Evolutionary conservation across 768 basidiomycete species (phyloP), one percentile per base, ranked within the genome.

Genomic region (Tulasnella sp.): DNA sequence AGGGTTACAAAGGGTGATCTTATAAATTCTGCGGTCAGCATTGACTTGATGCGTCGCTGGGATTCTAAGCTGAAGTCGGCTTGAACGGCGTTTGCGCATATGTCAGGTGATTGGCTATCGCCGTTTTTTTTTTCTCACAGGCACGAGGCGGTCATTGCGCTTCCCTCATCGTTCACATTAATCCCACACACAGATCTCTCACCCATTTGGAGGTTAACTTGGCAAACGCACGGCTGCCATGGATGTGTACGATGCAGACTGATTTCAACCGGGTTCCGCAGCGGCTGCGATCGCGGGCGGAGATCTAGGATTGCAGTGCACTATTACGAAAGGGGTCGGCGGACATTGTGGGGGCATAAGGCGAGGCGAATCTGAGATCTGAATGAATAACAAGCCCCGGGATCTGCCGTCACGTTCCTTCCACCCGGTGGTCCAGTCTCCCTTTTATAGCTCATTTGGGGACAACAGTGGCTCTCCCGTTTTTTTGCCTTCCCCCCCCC

Each of bases 21-120:
- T 62, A 62, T 62, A 27, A 62, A 31, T n/a, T 27, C 58, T n/a
- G n/a, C 58, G 10, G 48, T 48, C 16, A 48, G 16, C 52, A 8
- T 52, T 68, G 31, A 8, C 34, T 31, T n/a, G 36, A 68, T 18
- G 31, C 6, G 31, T 68, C 18, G 31, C 10, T 68, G 9, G 31
- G 62, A 68, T 68, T 27, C 62, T 68, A 14, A 68, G 31, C 62
- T 68, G 62, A 68, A 68, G 62, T 68, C 62, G 62, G 62, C 62
- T 68, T 68, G 62, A 68, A 68, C 62, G 62, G 62, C 62, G 62
- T 31, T 68, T 68, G 62, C 12, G 18, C 62, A 31, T 6, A 1
- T 2, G 12, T 27, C 62, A 27, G 16, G 27, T 36, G 62, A 36
- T 68, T 68, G 52, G 52, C 62, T 68, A 27, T 68, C 62, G 31